Conservation (phyloP, 768 basidiomycete genomes). For the Calvatia gigantea region DNA sequence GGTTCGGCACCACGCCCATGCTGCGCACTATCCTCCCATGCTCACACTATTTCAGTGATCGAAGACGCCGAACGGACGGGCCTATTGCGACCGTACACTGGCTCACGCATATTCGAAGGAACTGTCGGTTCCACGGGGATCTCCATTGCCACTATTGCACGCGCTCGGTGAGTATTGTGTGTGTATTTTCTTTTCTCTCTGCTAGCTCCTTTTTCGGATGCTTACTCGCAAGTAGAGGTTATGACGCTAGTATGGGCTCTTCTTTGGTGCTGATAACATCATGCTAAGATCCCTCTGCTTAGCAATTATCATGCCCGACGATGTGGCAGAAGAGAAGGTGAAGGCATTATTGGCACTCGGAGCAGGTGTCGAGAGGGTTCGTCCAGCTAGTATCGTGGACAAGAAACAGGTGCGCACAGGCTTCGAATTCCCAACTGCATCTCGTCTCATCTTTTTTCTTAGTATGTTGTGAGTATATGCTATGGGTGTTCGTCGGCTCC, state of each 20-base stretch:
- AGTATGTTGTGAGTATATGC: conserved; percentile 55
- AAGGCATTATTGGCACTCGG: conserved; percentile 80
- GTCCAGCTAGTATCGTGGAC: conserved; percentile 96
- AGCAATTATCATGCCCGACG: conserved; percentile 91
- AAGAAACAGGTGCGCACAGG: conserved; percentile 73
- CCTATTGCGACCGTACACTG: conserved; percentile 78
- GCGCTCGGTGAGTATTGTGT: conserved; percentile 59
- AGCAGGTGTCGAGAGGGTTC: conserved; percentile 83
- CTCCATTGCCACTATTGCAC: conserved; percentile 90
- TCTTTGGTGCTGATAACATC: not conserved
- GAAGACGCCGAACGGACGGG: conserved; percentile 88
- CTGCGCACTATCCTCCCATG: not conserved
- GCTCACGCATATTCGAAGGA: conserved; percentile 94
- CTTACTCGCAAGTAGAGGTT: conserved; percentile 56
- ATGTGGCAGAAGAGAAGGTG: conserved; percentile 89
- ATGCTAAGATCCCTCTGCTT: not conserved
- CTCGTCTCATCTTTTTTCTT: conserved; percentile 3
- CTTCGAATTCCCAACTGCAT: not conserved
- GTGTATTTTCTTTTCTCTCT: too few relatives aligned
- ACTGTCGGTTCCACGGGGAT: conserved; percentile 97
- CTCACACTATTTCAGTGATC: conserved; percentile 61
- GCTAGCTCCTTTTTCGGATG: not conserved
- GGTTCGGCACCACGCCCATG: conserved; percentile 19
- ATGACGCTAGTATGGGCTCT: conserved; percentile 67
- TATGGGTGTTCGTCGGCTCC: not conserved